phyloP scores from a whole-genome alignment of 176 grass and related monocot species.

The Leersia perrieri region DNA sequence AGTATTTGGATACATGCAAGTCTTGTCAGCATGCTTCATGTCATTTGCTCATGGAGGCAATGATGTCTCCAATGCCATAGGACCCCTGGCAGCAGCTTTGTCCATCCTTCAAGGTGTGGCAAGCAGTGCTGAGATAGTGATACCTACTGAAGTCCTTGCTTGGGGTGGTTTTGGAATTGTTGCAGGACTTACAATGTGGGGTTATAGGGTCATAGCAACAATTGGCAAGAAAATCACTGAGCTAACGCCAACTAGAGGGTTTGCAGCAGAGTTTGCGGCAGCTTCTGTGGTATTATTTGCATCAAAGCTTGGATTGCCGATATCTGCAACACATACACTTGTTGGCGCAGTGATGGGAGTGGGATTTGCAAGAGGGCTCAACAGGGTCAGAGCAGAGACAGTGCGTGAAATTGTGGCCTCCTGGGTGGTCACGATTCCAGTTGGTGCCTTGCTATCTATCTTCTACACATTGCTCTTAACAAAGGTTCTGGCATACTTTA shows the following conservation, averaged over 20 bases:
- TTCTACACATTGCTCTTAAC: slow-evolving; percentile 75
- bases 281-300: slow-evolving; percentile 92
- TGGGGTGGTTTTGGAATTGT: slow-evolving; percentile 99
- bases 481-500: slow-evolving; percentile 65
- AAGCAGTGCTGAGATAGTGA: slow-evolving; percentile 76
- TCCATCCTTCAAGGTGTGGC: slow-evolving; percentile 73
- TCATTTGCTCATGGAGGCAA: slow-evolving; percentile 96
- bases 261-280: slow-evolving; percentile 90
- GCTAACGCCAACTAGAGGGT: slow-evolving; percentile 87
- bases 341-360: slow-evolving; percentile 99
- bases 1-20: slow-evolving; percentile 94
- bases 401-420: slow-evolving; percentile 83
- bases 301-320: slow-evolving; percentile 84
- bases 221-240: slow-evolving; percentile 99
- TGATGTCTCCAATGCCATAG: slow-evolving; percentile 95
- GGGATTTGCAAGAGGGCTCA: slow-evolving; percentile 90
- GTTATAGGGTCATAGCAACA: slow-evolving; percentile 92
- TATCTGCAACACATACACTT: slow-evolving; percentile 94
- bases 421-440: slow-evolving; percentile 90
- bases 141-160: slow-evolving; percentile 79
- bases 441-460: slow-evolving; percentile 64
- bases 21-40: slow-evolving; percentile 99
- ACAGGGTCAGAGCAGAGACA: slow-evolving; percentile 76
- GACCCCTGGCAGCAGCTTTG: slow-evolving; percentile 80
- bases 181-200: slow-evolving; percentile 89